A percentile compares a stretch with the other conserved stretches of the same genome.
These are phyloP conservation scores for Saturnispora hagleri DNA, from an alignment of 805 yeast genomes.

Conservation along the genomic window DNA sequence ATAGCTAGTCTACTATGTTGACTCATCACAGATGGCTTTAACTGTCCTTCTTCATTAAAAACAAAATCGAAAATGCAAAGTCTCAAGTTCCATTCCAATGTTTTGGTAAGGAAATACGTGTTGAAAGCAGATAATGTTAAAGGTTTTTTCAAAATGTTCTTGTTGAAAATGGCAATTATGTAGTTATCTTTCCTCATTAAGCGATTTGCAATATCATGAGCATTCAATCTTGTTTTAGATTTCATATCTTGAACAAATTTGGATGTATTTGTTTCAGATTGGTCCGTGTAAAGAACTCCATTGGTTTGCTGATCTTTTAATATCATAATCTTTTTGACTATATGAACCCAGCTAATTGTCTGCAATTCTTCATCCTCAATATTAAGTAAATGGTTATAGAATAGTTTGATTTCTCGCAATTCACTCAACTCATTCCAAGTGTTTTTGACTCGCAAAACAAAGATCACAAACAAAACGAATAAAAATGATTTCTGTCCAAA, in stretches of 20 bases:
- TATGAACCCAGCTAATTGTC: constrained; percentile 87
- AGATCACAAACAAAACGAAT: constrained; percentile 50
- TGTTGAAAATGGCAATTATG: constrained; percentile 81
- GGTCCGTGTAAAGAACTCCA: constrained; percentile 46
- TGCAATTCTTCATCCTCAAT: constrained; percentile 77
- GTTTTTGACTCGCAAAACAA: constrained; percentile 43
- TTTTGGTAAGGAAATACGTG: constrained; percentile 53
- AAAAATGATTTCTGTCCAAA: constrained; percentile 48
- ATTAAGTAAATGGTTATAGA: constrained; percentile 62
- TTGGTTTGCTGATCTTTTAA: constrained; percentile 80
- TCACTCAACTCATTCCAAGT: constrained; percentile 55
- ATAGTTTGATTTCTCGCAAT: constrained; percentile 64
- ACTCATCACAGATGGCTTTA: constrained; percentile 61
- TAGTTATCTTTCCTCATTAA: constrained; percentile 95
- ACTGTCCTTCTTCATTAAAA: constrained; percentile 76
- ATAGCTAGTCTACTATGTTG: constrained; percentile 59
- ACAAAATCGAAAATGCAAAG: constrained; percentile 80
- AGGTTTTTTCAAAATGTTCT: constrained; percentile 59
- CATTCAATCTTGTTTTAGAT: constrained; percentile 69
- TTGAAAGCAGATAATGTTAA: constrained; percentile 33
- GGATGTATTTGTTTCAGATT: constrained; percentile 7
- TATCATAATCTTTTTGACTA: constrained; percentile 65
- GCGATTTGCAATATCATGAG: constrained; percentile 91
- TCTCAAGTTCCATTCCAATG: constrained; percentile 90
- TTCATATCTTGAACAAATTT: constrained; percentile 43